Percentiles rank a stretch among this genome's conserved stretches.
Evolutionary conservation across 1,139 yeast genomes (phyloP).

Genomic region (Pichia terricola): DNA sequence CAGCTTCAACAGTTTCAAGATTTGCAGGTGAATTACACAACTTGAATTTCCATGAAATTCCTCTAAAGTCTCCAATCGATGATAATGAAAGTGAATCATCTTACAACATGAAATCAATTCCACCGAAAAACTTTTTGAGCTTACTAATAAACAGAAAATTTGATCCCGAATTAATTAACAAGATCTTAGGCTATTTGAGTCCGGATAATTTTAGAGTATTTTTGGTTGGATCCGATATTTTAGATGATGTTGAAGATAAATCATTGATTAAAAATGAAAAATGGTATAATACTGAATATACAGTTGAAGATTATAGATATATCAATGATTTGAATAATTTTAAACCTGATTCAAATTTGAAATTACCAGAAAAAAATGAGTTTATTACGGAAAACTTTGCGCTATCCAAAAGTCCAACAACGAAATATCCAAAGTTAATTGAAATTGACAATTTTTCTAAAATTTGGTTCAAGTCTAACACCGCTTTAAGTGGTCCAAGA

Average conservation of each 20-base stretch:
- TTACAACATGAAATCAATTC: conserved; percentile 32
- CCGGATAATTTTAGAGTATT: conserved; percentile 54
- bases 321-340: conserved; percentile 27
- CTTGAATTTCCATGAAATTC: conserved; percentile 32
- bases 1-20: conserved; percentile 42
- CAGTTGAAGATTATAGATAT: conserved; percentile 35
- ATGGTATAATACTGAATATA: conserved; percentile 89
- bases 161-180: conserved; percentile 42
- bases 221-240: conserved; percentile 43
- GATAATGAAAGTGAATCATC: background rate
- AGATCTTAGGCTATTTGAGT: conserved; percentile 42
- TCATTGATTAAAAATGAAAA: conserved; percentile 37
- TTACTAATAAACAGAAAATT: conserved; percentile 47
- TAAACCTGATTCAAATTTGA: conserved; percentile 25
- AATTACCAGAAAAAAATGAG: conserved; percentile 60
- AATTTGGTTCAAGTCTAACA: conserved; percentile 89
- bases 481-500: conserved; percentile 81
- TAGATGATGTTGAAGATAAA: conserved; percentile 21
- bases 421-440: conserved; percentile 38
- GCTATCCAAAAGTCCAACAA: conserved; percentile 30
- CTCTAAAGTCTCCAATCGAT: conserved; percentile 54
- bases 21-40: conserved; percentile 37
- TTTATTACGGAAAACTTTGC: conserved; percentile 75
- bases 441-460: conserved; percentile 31
- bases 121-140: conserved; percentile 52